Evolutionary conservation across 345 rosid species (phyloP).

Genomic region (Hypericum androsaemum): DNA sequence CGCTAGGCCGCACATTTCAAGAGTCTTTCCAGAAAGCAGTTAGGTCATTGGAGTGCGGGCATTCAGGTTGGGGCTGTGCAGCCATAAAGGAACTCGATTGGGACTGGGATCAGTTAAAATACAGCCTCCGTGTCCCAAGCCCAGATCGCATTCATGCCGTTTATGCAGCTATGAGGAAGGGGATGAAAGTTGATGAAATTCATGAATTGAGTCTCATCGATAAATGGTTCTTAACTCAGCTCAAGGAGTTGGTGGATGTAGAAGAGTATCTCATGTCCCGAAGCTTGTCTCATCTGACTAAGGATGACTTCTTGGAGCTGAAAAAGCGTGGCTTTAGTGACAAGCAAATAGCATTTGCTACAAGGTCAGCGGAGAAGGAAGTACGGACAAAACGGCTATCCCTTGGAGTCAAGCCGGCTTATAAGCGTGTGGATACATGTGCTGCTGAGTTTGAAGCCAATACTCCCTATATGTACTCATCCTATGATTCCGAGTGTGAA

Average conservation of each 20-base stretch:
- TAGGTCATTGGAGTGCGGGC: slow-evolving; percentile 75
- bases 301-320: slow-evolving; percentile 71
- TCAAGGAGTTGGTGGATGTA: slow-evolving; percentile 76
- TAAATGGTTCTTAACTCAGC: slow-evolving; percentile 93
- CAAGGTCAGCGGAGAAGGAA: slow-evolving; percentile 75
- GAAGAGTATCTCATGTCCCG: slow-evolving; percentile 71
- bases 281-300: slow-evolving; percentile 50
- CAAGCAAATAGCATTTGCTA: slow-evolving; percentile 89
- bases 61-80: slow-evolving; percentile 90
- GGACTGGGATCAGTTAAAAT: slow-evolving; percentile 89
- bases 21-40: slow-evolving; percentile 97
- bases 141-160: slow-evolving; percentile 77
- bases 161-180: slow-evolving; percentile 95
- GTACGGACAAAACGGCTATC: slow-evolving; percentile 55
- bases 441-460: slow-evolving; percentile 97
- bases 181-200: slow-evolving; percentile 82
- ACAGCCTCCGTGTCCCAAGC: slow-evolving; percentile 79
- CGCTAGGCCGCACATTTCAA: slow-evolving; percentile 87
- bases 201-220: slow-evolving; percentile 74
- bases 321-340: slow-evolving; percentile 78
- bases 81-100: slow-evolving; percentile 61
- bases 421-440: slow-evolving; percentile 92
- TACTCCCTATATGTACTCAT: slow-evolving; percentile 94
- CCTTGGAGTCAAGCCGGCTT: slow-evolving; percentile 71
- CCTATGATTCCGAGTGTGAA: slow-evolving; percentile 89